These are phyloP conservation scores for Hanseniaspora sp. DNA, from an alignment of 1,139 yeast genomes.

Conservation along the genomic window DNA sequence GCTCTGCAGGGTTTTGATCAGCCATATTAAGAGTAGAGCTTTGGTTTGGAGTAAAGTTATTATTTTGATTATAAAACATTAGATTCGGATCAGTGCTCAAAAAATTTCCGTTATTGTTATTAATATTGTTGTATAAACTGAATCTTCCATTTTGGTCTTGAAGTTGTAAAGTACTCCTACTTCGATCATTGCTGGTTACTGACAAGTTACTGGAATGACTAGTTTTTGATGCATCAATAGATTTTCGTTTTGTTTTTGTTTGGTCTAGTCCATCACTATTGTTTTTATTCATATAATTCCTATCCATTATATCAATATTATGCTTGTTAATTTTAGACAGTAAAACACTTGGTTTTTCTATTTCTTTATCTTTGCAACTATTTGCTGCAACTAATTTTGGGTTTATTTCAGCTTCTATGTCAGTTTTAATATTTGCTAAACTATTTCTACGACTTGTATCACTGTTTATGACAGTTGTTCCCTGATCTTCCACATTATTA, in stretches of 20 bases:
- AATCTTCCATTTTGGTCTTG: background rate
- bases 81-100: background rate
- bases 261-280: background rate
- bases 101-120: too few species aligned
- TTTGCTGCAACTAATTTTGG: constrained; percentile 30
- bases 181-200: background rate
- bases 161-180: background rate
- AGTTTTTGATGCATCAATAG: background rate
- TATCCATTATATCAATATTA: constrained; percentile 3
- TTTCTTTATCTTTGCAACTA: background rate
- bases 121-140: background rate
- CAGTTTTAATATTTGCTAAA: too few species aligned
- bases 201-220: background rate
- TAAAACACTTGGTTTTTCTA: background rate
- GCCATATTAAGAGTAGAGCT: background rate
- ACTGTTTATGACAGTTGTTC: constrained; percentile 24
- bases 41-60: background rate
- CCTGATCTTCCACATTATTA: background rate
- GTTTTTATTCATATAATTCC: background rate
- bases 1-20: background rate
- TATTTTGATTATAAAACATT: background rate
- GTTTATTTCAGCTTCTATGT: background rate
- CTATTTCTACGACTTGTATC: background rate
- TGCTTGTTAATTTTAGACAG: too few species aligned
- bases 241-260: background rate